Evolutionary conservation across 1,139 yeast genomes (phyloP), one percentile per base, ranked within the genome.

Genomic region (Saccharomycopsis hybrid): DNA sequence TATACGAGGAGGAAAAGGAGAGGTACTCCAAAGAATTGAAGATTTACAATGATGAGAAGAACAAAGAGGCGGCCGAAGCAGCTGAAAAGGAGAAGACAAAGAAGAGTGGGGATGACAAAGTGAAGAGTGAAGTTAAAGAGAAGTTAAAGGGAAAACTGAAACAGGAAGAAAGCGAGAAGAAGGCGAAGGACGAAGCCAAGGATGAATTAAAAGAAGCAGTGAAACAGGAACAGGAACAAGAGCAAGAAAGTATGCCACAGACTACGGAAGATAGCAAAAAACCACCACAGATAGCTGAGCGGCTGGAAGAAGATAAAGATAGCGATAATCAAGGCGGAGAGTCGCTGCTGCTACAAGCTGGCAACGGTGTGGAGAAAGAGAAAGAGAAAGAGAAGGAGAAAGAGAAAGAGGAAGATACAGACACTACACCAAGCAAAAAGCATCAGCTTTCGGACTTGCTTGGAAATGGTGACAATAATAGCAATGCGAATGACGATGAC

Each of bases 1-100:
- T 84, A 51, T 89, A 84, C 62, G 94, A 83, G 62, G 87, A 83
- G 52, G 97, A 88, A 58, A 81, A 85, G 61, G 75, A 76, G 50
- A 77, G 95, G 59, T 88, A 86, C 61, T 79, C 80, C 50, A 74
- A 72, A 48, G 95, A 88, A 61, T 81, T 87, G 84, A 77, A 72
- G 44, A 78, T 73, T 32, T 87, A 85, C 58, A 77, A 73, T 46
- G 57, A 37, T 9, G 41, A 52, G 51, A 61, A 59, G 48, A n/a
- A n/a, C n/a, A n/a, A n/a, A n/a, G n/a, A n/a, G n/a, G n/a, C n/a
- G n/a, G n/a, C n/a, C n/a, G n/a, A n/a, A n/a, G n/a, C n/a, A n/a
- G n/a, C n/a, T n/a, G n/a, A n/a, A n/a, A n/a, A n/a, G n/a, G n/a
- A n/a, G n/a, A n/a, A n/a, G n/a, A n/a, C n/a, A n/a, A n/a, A n/a